A percentile compares a stretch with the other conserved stretches of the same genome.
phyloP scores from a whole-genome alignment of 768 basidiomycete genomes.

The Thelephora aurantiotincta region DNA sequence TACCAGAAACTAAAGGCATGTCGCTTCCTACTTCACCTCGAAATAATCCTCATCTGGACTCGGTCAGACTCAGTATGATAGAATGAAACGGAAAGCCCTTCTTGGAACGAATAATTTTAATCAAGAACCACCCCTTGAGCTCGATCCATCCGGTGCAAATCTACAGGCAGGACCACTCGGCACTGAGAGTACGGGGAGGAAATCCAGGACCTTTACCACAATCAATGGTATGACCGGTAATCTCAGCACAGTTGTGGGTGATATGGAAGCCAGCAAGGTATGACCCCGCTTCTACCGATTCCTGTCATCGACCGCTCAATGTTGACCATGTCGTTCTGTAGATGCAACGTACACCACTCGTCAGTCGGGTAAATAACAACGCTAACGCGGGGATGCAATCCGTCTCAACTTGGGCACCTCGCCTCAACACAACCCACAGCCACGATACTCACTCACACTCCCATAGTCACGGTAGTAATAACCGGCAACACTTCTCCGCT shows the following conservation, averaged over 20 bases:
- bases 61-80: slow-evolving; percentile 58
- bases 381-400: slow-evolving; percentile 5
- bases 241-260: slow-evolving; percentile 41
- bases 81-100: slow-evolving; percentile 69
- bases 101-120: slow-evolving; percentile 28
- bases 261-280: slow-evolving; percentile 57
- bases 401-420: slow-evolving; percentile 17
- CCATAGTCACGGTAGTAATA: slow-evolving; percentile 13
- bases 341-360: slow-evolving; percentile 60
- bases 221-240: slow-evolving; percentile 16
- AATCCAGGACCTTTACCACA: neutral
- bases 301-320: neutral
- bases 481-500: slow-evolving; percentile 6
- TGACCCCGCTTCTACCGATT: slow-evolving; percentile 3
- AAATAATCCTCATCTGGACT: neutral
- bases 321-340: slow-evolving; percentile 14
- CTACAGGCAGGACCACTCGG: slow-evolving; percentile 1
- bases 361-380: slow-evolving; percentile 28
- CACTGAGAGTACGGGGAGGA: neutral
- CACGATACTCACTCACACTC: slow-evolving; percentile 18
- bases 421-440: slow-evolving; percentile 24
- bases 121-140: slow-evolving; percentile 2
- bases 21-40: neutral
- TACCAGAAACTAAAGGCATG: slow-evolving; percentile 75
- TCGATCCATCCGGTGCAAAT: neutral